These are phyloP conservation scores for Myriosclerotinia scirpicola DNA, from an alignment of 2,329 filamentous ascomycete species.

Conservation along the genomic window DNA sequence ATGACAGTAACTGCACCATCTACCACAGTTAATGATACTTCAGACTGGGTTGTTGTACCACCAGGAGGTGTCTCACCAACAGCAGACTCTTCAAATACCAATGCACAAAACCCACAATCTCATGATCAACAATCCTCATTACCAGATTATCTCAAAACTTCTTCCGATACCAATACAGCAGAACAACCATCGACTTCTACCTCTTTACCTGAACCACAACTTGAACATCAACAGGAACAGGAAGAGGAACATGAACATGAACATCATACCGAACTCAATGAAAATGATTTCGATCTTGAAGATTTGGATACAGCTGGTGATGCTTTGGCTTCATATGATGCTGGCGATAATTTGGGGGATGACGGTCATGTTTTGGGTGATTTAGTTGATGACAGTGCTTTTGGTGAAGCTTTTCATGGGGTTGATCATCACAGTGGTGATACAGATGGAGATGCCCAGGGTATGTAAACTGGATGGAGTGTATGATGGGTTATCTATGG, in stretches of 20 bases:
- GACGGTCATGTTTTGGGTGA: constrained; percentile 56
- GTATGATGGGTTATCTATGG: background rate
- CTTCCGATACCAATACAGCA: constrained; percentile 17
- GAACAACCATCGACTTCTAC: constrained; percentile 9
- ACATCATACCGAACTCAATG: constrained; percentile 42
- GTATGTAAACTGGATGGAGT: constrained; percentile 18
- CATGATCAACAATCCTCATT: background rate
- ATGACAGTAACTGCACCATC: constrained; percentile 25
- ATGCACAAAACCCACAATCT: background rate
- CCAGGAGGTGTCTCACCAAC: constrained; percentile 54
- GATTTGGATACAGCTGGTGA: constrained; percentile 71
- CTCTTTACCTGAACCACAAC: constrained; percentile 21
- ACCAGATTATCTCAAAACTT: constrained; percentile 9
- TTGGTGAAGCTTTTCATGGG: constrained; percentile 79
- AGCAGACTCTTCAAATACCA: constrained; percentile 19
- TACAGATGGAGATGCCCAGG: constrained; percentile 23
- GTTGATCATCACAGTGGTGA: constrained; percentile 44
- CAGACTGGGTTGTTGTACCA: constrained; percentile 75
- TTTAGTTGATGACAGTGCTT: constrained; percentile 73
- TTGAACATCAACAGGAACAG: background rate
- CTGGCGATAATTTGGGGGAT: constrained; percentile 48
- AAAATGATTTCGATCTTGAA: constrained; percentile 63
- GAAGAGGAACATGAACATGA: constrained; percentile 20
- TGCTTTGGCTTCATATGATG: constrained; percentile 65
- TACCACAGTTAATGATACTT: constrained; percentile 49